phyloP scores from a whole-genome alignment of 371 early-diverging fungal species.

The Apophysomyces elegans region DNA sequence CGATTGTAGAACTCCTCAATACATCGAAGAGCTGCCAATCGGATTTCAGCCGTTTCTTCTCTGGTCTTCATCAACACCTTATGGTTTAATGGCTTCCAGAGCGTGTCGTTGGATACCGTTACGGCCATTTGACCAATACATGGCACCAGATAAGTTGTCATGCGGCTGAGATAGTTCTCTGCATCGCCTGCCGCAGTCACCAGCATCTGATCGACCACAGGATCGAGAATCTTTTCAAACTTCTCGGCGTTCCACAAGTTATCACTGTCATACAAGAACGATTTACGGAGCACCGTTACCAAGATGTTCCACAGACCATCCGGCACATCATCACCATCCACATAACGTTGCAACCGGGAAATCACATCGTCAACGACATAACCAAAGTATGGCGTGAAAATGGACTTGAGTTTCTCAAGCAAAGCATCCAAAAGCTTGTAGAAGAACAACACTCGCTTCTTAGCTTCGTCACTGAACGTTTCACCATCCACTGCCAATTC shows the following conservation, averaged over 20 bases:
- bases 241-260: conserved; percentile 75
- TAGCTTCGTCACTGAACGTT: conserved; percentile 39
- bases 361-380: conserved; percentile 79
- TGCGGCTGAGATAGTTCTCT: conserved; percentile 56
- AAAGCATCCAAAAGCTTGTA: conserved; percentile 77
- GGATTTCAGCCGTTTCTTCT: conserved; percentile 70
- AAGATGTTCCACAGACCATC: conserved; percentile 65
- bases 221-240: conserved; percentile 73
- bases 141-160: conserved; percentile 74
- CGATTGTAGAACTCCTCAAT: conserved; percentile 83
- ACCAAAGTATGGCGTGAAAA: conserved; percentile 84
- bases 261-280: conserved; percentile 73
- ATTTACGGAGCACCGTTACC: conserved; percentile 66
- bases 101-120: conserved; percentile 75
- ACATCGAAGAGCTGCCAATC: conserved; percentile 73
- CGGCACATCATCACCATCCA: conserved; percentile 41
- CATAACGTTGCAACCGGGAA: conserved; percentile 58
- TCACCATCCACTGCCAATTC: conserved; percentile 48
- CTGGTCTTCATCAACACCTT: conserved; percentile 79
- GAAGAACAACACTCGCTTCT: conserved; percentile 76
- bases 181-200: conserved; percentile 50
- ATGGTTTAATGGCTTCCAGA: conserved; percentile 90
- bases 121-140: conserved; percentile 85
- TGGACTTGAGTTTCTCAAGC: conserved; percentile 79
- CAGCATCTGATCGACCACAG: conserved; percentile 77